phyloP scores from a whole-genome alignment of 73 alveolate genomes.

The Breviolum minutum region DNA sequence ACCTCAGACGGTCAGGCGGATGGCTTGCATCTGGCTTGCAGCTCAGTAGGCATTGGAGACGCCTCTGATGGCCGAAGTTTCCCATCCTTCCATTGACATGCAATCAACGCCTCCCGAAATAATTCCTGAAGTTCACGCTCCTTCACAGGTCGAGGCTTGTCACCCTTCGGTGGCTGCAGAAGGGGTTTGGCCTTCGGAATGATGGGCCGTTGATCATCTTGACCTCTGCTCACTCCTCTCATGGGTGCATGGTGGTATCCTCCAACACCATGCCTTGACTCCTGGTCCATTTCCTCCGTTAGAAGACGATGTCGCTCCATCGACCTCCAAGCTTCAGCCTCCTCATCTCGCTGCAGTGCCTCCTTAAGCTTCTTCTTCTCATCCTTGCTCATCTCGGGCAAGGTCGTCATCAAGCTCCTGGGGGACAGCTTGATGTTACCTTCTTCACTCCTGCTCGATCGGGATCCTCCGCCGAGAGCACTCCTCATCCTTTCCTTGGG shows the following conservation, averaged over 20 bases:
- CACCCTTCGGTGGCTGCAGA: background rate
- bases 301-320: background rate
- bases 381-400: background rate
- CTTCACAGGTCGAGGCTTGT: background rate
- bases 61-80: background rate
- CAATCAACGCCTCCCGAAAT: background rate
- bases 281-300: background rate
- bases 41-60: background rate
- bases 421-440: background rate
- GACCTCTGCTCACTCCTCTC: background rate
- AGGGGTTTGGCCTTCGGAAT: background rate
- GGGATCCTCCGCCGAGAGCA: background rate
- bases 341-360: background rate
- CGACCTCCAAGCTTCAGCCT: background rate
- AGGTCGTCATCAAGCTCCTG: background rate
- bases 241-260: background rate
- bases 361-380: slow-evolving; percentile 2
- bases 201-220: background rate
- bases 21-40: background rate
- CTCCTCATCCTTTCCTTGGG: too few relatives aligned
- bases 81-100: background rate
- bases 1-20: background rate
- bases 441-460: background rate
- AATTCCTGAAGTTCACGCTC: slow-evolving; percentile 19
- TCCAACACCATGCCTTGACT: background rate